Percentiles rank a stretch among this genome's conserved stretches.
Conservation (phyloP, 2,329 filamentous ascomycete genomes). For the Claviceps citrina region DNA sequence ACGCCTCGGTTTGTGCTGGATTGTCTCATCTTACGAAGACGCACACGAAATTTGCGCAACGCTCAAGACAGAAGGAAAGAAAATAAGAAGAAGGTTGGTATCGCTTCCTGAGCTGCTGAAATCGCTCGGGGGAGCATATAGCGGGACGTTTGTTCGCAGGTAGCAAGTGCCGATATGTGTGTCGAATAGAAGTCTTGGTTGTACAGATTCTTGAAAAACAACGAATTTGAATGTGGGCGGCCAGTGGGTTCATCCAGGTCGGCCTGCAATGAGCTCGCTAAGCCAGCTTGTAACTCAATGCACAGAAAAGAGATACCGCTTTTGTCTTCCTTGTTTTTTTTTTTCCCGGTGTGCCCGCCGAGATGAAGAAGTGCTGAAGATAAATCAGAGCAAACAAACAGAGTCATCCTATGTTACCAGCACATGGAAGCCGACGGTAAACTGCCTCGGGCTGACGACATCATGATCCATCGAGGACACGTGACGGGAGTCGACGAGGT, state of each 20-base stretch:
- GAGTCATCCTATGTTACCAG: conserved; percentile 16
- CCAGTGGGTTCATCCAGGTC: conserved; percentile 10
- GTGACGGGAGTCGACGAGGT: conserved; percentile 11
- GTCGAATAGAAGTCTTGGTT: conserved; percentile 31
- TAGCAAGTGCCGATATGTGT: conserved; percentile 19
- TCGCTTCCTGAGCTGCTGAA: conserved; percentile 25
- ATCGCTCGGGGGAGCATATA: conserved; percentile 8
- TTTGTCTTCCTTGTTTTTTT: conserved; percentile 20
- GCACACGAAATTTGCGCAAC: conserved; percentile 14
- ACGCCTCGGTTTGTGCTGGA: conserved; percentile 27
- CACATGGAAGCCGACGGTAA: conserved; percentile 22
- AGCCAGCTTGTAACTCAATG: neutral
- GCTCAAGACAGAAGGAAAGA: conserved; percentile 14
- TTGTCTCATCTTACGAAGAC: conserved; percentile 21
- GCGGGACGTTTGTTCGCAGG: conserved; percentile 15
- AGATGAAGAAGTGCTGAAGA: conserved; percentile 27
- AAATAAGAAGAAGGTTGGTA: conserved; percentile 24
- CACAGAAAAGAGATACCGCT: conserved; percentile 17
- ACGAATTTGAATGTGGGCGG: conserved; percentile 16
- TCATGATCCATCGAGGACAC: conserved; percentile 20
- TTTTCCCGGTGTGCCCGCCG: conserved; percentile 30
- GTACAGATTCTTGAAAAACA: conserved; percentile 22
- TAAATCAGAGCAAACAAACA: conserved; percentile 9
- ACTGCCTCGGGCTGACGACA: conserved; percentile 16
- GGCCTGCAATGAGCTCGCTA: conserved; percentile 9